Conservation (phyloP, 2,329 filamentous ascomycete genomes). For the Verticillium nubilum region DNA sequence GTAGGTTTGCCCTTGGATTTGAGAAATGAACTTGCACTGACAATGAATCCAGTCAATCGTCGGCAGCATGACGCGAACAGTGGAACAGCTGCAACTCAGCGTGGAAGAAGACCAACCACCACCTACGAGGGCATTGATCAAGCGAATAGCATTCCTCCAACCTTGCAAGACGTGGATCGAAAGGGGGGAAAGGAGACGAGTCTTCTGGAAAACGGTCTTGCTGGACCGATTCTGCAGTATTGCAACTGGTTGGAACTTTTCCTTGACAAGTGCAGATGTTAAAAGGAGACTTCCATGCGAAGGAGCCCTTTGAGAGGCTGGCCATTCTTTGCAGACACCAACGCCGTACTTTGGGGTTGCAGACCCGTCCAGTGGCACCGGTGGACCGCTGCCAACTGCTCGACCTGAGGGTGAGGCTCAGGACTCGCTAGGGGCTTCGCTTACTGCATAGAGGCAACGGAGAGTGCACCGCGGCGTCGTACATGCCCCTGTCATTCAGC, state of each 20-base stretch:
- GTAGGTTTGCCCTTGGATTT: neutral
- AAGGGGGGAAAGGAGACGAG: slow-evolving; percentile 29
- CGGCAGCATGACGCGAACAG: slow-evolving; percentile 30
- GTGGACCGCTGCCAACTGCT: slow-evolving; percentile 11
- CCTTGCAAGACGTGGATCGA: slow-evolving; percentile 26
- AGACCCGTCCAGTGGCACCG: slow-evolving; percentile 18
- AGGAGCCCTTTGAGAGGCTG: slow-evolving; percentile 29
- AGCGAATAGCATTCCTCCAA: slow-evolving; percentile 26
- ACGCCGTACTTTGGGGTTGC: slow-evolving; percentile 35
- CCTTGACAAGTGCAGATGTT: slow-evolving; percentile 28
- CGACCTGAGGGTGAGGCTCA: slow-evolving; percentile 18
- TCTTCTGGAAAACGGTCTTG: slow-evolving; percentile 36
- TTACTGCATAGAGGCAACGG: slow-evolving; percentile 39
- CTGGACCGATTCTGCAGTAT: slow-evolving; percentile 35
- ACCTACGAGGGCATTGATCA: slow-evolving; percentile 23
- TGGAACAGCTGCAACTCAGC: slow-evolving; percentile 30
- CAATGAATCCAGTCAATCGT: slow-evolving; percentile 22
- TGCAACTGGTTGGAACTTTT: slow-evolving; percentile 31
- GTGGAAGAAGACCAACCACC: slow-evolving; percentile 23
- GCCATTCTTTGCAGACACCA: slow-evolving; percentile 26
- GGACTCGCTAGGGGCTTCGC: slow-evolving; percentile 32
- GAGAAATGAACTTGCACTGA: neutral
- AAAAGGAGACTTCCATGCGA: slow-evolving; percentile 31
- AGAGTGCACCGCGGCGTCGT: slow-evolving; percentile 29
- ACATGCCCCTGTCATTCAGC: slow-evolving; percentile 22